Evolutionary conservation across 352 stramenopile genomes (phyloP), one percentile per base, ranked within the genome.

Genomic region (Phytophthora sansomeana): DNA sequence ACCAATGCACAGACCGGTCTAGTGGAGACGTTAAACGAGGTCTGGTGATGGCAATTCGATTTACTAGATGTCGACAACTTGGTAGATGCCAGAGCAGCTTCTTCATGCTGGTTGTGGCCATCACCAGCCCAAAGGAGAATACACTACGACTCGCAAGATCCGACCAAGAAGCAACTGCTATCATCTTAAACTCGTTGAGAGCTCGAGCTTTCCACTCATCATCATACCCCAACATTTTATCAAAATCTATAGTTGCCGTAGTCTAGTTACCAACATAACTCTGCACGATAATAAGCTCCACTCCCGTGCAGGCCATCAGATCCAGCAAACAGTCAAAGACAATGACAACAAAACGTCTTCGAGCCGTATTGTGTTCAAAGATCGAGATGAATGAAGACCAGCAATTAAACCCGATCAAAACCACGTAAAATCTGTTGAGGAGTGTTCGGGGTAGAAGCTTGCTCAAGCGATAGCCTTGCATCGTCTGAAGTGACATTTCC

Each of bases 361-460:
- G 26, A 16, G 50, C 33, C 29, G 67, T 49, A 6, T 53, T 7
- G 17, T 11, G 41, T 6, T 33, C 44, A 5, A 52, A 30, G 1
- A 54, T 48, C 11, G 63, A 32, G 39, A 64, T 33, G 2, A 57
- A 36, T 14, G 55, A 58, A 1, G 50, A 53, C 59, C 48, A 74
- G 39, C 59, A 74, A 36, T 74, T 74, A 8, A 69, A 5, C 9
- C 53, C 46, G 14, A 80, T 26, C 7, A 80, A 47, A 4, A 35
- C 14, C 5, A 72, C 68, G 7, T 68, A 72, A 19, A 78, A 63
- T 5, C 51, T 46, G 35, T 80, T 73, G 19, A 80, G 53, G 19
- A 61, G 46, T 11, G 58, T 44, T 2, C 47, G 44, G 21, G 66
- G 19, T 13, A 71, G 36, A 0, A 63, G 30, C 30, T 26, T 17